Base-by-base conservation (phyloP, 2,329 filamentous ascomycete genomes). In the Claviceps arundinis region DNA sequence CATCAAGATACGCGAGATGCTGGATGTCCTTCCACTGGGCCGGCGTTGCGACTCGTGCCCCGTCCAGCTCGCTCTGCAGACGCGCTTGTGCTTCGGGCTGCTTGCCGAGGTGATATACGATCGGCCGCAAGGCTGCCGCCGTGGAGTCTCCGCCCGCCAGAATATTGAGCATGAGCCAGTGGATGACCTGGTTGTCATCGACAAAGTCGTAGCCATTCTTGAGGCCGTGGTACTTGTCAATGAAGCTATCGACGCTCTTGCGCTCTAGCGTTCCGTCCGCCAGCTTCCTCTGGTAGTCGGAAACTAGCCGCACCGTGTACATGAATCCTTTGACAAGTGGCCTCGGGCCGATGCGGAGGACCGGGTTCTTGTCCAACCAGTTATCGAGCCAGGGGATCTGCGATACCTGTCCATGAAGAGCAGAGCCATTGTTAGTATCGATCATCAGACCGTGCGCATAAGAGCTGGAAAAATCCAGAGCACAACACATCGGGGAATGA, bases 1-100 rank as follows among this genome's bases (percentile, higher is more conserved):
- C 76, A 44, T 73, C 67, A 9, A 80, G 68, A 58, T 77, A 74
- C 17, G 62, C 65, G 11, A 69, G 62, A 26, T 58, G 61, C 26
- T 56, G 65, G 38, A 62, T 56, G 14, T 60, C 54, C 9, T 61
- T 47, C 54, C 54, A 51, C 24, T 47, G 54, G 22, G 57, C 48
- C 30, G 54, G 58, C 24, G 54, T 56, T 0, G 56, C 55, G 14
- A 67, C 52, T 2, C 56, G 54, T 9, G 65, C 64, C 2, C 52
- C 57, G 44, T 69, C 61, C 4, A 77, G 60, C 55, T 76, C 73
- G 1, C 57, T 40, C n/a, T 65, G 64, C 5, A 65, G 58, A 8
- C 62, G 59, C 49, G 55, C 61, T 16, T 57, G 58, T 17, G 61
- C 57, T 0, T 43, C 37, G 1, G 64, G 64, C 53, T 66, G 56